Percentiles rank a stretch among this genome's conserved stretches.
Conservation (phyloP, 805 yeast species). For the Candida insectalens region DNA sequence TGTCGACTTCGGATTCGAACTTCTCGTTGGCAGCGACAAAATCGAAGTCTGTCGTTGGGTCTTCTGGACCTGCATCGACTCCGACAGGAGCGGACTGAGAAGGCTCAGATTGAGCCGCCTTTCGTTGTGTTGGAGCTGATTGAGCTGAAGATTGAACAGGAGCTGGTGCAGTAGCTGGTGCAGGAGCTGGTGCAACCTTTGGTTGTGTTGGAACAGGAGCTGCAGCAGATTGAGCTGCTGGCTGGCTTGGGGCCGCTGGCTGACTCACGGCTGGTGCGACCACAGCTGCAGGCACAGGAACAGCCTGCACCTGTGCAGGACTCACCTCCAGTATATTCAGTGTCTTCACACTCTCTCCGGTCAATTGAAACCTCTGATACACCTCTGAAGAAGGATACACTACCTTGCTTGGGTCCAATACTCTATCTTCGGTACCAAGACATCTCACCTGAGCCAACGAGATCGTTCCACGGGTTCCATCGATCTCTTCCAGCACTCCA, state of each 20-base stretch:
- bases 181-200: background rate
- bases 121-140: slow-evolving; percentile 1
- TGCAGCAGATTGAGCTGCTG: slow-evolving; percentile 1
- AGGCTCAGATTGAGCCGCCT: background rate
- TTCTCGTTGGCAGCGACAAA: slow-evolving; percentile 67
- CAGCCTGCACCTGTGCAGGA: slow-evolving; percentile 54
- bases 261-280: slow-evolving; percentile 7
- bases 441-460: slow-evolving; percentile 71
- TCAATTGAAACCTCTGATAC: slow-evolving; percentile 71
- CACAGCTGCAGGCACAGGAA: slow-evolving; percentile 24
- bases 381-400: slow-evolving; percentile 60
- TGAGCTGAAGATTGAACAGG: background rate
- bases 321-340: slow-evolving; percentile 72
- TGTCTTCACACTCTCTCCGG: slow-evolving; percentile 90
- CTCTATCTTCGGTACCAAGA: slow-evolving; percentile 88
- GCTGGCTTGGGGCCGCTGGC: slow-evolving; percentile 7
- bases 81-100: background rate
- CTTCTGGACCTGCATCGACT: slow-evolving; percentile 9
- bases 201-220: slow-evolving; percentile 1
- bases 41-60: slow-evolving; percentile 70
- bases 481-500: slow-evolving; percentile 79
- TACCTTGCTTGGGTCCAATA: slow-evolving; percentile 58
- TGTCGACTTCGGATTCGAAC: slow-evolving; percentile 40
- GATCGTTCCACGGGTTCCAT: slow-evolving; percentile 85
- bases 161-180: background rate